Evolutionary conservation across 73 alveolate species (phyloP).

Genomic region (Halteria grandinella): DNA sequence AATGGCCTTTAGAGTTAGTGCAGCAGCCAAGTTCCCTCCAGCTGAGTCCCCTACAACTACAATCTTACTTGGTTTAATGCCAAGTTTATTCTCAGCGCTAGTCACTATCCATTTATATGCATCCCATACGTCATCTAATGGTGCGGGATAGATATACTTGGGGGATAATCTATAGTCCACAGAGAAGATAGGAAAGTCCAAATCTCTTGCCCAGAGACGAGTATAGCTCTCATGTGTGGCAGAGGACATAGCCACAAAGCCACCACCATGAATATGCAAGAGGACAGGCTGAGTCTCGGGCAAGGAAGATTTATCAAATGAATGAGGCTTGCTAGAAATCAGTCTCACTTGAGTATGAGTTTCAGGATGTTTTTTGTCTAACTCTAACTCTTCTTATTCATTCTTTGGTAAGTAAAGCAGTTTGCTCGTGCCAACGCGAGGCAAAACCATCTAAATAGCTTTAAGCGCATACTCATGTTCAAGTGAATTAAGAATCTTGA

Average conservation of each 20-base stretch:
- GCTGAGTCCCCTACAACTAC: slow-evolving; percentile 98
- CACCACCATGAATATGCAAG: slow-evolving; percentile 91
- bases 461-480: no score
- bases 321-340: no score
- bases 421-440: no score
- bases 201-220: slow-evolving; percentile 66
- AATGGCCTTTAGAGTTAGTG: slow-evolving; percentile 77
- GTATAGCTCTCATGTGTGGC: slow-evolving; percentile 74
- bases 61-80: slow-evolving; percentile 82
- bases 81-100: slow-evolving; percentile 61
- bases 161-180: slow-evolving; percentile 81
- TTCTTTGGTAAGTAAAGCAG: no score
- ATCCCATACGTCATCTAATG: slow-evolving; percentile 77
- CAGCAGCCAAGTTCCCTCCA: slow-evolving; percentile 97
- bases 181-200: slow-evolving; percentile 70
- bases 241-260: slow-evolving; percentile 81
- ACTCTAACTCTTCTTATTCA: no score
- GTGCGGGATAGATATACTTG: slow-evolving; percentile 73
- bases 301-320: no score
- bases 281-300: slow-evolving; percentile 45
- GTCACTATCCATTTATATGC: slow-evolving; percentile 78
- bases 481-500: no score
- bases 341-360: no score
- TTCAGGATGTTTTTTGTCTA: no score
- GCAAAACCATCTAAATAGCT: no score